phyloP scores from a whole-genome alignment of 305 asterid genomes.

The Fraxinus angustifolia region DNA sequence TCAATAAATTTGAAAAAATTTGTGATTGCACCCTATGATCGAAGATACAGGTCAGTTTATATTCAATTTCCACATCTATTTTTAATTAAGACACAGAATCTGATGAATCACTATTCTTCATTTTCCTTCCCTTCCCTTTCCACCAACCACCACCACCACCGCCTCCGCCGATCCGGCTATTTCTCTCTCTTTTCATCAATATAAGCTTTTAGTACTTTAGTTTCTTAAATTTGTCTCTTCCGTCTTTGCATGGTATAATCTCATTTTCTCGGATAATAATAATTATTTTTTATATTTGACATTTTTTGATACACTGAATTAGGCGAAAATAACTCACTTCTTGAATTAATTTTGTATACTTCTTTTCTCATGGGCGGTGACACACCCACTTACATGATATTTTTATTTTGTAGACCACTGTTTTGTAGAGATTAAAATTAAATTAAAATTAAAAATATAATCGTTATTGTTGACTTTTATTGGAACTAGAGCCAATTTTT shows the following conservation, averaged over 20 bases:
- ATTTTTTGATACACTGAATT: not conserved
- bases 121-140: not conserved
- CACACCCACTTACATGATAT: not conserved
- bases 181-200: not conserved
- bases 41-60: constrained; percentile 60
- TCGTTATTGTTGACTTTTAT: too few species aligned
- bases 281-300: not conserved
- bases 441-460: too few species aligned
- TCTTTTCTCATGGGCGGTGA: not conserved
- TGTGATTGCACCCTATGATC: constrained; percentile 70
- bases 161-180: not conserved
- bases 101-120: not conserved
- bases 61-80: not conserved
- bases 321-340: not conserved
- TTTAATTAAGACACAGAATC: not conserved
- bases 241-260: not conserved
- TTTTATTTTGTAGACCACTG: not conserved
- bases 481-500: not conserved
- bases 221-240: not conserved
- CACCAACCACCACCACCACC: not conserved
- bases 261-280: not conserved
- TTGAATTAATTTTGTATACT: too few species aligned
- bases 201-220: not conserved
- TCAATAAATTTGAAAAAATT: constrained; percentile 35
- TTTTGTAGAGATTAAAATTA: too few species aligned